These are phyloP conservation scores for Microdochium trichocladiopsis DNA, from an alignment of 2,329 filamentous ascomycete genomes.

Conservation along the genomic window DNA sequence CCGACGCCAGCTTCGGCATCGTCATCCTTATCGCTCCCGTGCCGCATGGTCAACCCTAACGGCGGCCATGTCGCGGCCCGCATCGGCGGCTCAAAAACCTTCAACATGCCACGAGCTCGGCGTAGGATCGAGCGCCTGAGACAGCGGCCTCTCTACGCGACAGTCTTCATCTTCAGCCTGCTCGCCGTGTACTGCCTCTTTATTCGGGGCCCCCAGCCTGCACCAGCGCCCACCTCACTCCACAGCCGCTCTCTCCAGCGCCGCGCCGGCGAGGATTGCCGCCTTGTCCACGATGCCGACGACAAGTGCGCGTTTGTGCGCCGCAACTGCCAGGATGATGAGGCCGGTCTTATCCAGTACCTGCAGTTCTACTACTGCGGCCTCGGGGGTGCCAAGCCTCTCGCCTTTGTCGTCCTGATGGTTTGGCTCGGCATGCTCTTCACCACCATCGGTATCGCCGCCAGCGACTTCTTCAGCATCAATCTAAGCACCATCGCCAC, in stretches of 20 bases:
- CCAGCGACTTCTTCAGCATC: constrained; percentile 97
- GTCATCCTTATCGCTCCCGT: background rate
- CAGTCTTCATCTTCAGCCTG: constrained; percentile 36
- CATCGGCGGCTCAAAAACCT: background rate
- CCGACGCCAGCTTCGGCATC: background rate
- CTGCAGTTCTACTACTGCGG: constrained; percentile 86
- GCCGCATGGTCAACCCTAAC: background rate
- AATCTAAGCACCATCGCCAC: constrained; percentile 90
- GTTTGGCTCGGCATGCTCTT: constrained; percentile 86
- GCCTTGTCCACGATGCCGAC: constrained; percentile 64
- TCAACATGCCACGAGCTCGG: constrained; percentile 4
- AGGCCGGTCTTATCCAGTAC: constrained; percentile 85
- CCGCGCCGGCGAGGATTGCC: constrained; percentile 51
- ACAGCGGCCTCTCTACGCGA: constrained; percentile 40
- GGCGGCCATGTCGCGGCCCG: background rate
- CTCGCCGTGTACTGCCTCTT: constrained; percentile 38
- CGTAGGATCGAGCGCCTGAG: background rate
- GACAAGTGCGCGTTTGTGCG: constrained; percentile 86
- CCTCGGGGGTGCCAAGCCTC: constrained; percentile 57
- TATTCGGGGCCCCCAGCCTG: constrained; percentile 5
- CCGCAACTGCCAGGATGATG: constrained; percentile 77
- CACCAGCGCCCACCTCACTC: constrained; percentile 16
- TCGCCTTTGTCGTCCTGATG: constrained; percentile 74
- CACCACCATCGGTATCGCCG: constrained; percentile 93
- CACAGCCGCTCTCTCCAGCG: constrained; percentile 7